phyloP scores from a whole-genome alignment of 768 basidiomycete genomes.

The Amanita thiersii region DNA sequence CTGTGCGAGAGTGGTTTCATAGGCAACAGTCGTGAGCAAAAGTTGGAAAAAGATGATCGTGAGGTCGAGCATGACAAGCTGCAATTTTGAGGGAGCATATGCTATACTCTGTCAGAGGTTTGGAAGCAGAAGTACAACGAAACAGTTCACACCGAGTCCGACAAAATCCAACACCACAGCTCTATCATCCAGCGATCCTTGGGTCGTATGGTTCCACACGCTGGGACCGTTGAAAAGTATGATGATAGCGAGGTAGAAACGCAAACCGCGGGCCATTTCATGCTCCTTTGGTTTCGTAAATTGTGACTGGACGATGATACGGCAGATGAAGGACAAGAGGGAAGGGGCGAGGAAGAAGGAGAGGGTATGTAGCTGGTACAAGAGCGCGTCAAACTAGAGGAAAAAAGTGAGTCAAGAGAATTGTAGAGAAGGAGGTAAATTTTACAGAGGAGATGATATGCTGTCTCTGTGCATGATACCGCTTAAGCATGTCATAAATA shows the following conservation, averaged over 20 bases:
- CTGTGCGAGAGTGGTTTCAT: conserved; percentile 46
- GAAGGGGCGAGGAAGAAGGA: conserved; percentile 76
- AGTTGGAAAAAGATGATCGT: conserved; percentile 61
- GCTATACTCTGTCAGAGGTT: conserved; percentile 24
- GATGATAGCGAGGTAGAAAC: conserved; percentile 57
- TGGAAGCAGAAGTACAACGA: background rate
- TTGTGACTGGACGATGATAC: conserved; percentile 55
- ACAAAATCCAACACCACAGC: conserved; percentile 71
- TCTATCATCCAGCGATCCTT: conserved; percentile 47
- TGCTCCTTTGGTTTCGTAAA: conserved; percentile 62
- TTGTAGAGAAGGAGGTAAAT: conserved; percentile 8
- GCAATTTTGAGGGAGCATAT: conserved; percentile 53
- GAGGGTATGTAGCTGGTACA: conserved; percentile 66
- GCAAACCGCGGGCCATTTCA: conserved; percentile 56
- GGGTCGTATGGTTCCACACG: conserved; percentile 52
- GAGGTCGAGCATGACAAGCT: conserved; percentile 60
- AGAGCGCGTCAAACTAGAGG: conserved; percentile 55
- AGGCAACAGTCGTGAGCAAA: conserved; percentile 59
- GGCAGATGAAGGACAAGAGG: conserved; percentile 43
- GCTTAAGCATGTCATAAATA: conserved; percentile 50
- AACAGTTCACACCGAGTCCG: conserved; percentile 53
- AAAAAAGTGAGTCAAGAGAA: conserved; percentile 9
- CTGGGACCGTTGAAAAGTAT: conserved; percentile 49
- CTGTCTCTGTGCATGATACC: conserved; percentile 58
- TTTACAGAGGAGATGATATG: conserved; percentile 64